Evolutionary conservation across 768 basidiomycete species (phyloP), one percentile per base, ranked within the genome.

Genomic region (Kwoniella europaea): DNA sequence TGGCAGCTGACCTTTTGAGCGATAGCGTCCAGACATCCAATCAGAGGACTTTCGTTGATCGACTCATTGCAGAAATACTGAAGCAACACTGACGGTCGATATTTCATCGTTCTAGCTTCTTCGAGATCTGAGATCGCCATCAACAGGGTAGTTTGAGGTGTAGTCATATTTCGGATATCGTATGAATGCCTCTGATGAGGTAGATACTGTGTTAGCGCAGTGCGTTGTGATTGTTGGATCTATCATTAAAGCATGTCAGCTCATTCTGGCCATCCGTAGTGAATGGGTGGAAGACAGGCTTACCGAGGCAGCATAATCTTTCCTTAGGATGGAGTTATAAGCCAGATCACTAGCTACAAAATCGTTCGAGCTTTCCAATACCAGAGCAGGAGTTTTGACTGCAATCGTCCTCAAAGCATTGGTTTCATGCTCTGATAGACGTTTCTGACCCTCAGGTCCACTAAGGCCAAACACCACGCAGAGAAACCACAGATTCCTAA

Each of bases 401-500:
- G 96, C 93, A 71, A 97, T 93, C 9, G 90, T 88, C 41, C 87
- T 86, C 18, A 97, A 85, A 1, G 92, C 91, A 41, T 91, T 90
- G 55, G 87, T 86, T 60, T 92, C 87, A 91, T 93, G 93, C 55
- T 90, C 88, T 10, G 71, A 66, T 50, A 76, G 27, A 64, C 91
- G 90, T 1, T 90, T 90, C 24, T 87, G 68, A 20, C 75, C 67
- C 10, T 67, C 65, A 18, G 56, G 60, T n/a, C 72, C 72, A 2
- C 92, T 90, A 75, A 98, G 91, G 22, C 90, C 88, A 76, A 96
- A 94, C 16, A 96, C 87, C 27, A 92, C 88, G 80, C 92, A 94
- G 20, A 98, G 84, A 84, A 95, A 94, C 96, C 96, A 99, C 84
- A 94, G 87, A 78, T 93, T 94, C 55, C 94, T 89, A 87, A 97